A percentile compares a stretch with the other conserved stretches of the same genome.
Conservation (phyloP, 129 eudicot species). For the Helichrysum umbraculigerum region DNA sequence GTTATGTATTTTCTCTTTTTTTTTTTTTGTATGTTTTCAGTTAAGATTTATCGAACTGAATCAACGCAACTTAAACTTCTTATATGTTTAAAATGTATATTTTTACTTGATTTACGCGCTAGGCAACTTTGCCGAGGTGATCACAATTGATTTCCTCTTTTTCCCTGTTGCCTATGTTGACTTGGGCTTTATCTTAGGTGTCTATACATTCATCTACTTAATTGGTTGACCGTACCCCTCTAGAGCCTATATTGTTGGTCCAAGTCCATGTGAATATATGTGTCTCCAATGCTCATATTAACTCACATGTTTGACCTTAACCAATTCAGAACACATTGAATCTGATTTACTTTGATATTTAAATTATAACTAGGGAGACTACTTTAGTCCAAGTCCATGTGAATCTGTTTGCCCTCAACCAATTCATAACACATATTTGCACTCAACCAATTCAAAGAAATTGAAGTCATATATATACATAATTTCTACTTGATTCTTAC, state of each 20-base stretch:
- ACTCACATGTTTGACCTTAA: too few species aligned
- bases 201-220: neutral
- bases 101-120: neutral
- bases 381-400: too few species aligned
- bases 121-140: slow-evolving; percentile 88
- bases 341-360: too few species aligned
- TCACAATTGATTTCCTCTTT: slow-evolving; percentile 57
- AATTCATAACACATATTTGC: too few species aligned
- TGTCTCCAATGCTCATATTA: too few species aligned
- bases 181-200: slow-evolving; percentile 25
- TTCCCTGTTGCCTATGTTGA: slow-evolving; percentile 80
- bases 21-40: neutral
- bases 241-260: slow-evolving; percentile 29
- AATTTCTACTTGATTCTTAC: too few species aligned
- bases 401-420: too few species aligned
- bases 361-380: too few species aligned
- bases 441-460: too few species aligned
- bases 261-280: too few species aligned
- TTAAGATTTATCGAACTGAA: neutral
- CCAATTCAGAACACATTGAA: too few species aligned
- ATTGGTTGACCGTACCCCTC: slow-evolving; percentile 22
- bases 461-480: too few species aligned
- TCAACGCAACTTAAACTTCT: neutral
- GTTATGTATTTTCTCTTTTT: neutral
- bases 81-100: neutral